phyloP scores from a whole-genome alignment of 257 asterid genomes.

The Echites panduratus region DNA sequence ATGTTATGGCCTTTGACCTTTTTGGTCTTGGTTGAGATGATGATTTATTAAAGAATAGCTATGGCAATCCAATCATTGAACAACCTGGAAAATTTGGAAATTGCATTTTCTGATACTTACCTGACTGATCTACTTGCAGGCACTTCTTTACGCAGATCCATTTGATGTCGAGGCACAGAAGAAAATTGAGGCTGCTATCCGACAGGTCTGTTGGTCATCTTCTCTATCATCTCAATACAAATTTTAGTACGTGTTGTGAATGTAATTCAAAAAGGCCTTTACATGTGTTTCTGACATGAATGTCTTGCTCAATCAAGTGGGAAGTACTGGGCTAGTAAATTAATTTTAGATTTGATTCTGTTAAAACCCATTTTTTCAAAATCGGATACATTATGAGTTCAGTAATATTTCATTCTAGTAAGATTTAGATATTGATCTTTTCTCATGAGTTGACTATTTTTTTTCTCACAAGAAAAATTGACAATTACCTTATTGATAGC shows the following conservation, averaged over 20 bases:
- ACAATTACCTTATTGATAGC: not conserved
- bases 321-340: not conserved
- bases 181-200: conserved; percentile 92
- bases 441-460: not conserved
- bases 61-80: not conserved
- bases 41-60: not conserved
- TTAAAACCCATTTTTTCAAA: not conserved
- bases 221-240: not conserved
- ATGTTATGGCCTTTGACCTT: not conserved
- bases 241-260: too few species aligned
- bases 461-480: not conserved
- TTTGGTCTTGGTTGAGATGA: too few species aligned
- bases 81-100: not conserved
- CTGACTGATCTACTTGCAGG: conserved; percentile 34
- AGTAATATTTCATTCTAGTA: not conserved
- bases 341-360: not conserved
- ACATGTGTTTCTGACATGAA: not conserved
- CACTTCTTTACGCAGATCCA: conserved; percentile 93
- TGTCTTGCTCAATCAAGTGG: not conserved
- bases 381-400: not conserved
- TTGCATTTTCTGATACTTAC: conserved; percentile 1
- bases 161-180: conserved; percentile 95
- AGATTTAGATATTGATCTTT: not conserved
- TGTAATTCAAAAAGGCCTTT: not conserved
- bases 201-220: conserved; percentile 49